These are phyloP conservation scores for Wickerhamiella infanticola DNA, from an alignment of 1,139 yeast genomes.

Conservation along the genomic window DNA sequence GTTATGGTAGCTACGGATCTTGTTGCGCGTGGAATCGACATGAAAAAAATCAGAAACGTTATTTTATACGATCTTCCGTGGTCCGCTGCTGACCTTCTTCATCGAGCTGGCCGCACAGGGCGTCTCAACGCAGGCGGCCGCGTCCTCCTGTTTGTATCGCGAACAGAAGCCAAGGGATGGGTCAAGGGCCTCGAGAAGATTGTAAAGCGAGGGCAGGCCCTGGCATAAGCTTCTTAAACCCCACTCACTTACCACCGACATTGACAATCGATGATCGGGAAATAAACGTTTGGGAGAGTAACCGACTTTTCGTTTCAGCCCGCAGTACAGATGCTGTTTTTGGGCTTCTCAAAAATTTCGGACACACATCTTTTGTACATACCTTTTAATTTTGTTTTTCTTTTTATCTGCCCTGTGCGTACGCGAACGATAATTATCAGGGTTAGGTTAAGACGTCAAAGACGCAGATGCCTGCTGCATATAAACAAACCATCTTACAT, in stretches of 20 bases:
- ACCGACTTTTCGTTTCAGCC: slow-evolving; percentile 15
- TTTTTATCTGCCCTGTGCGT: too few species aligned
- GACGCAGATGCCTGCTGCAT: background rate
- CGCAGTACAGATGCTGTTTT: slow-evolving; percentile 1
- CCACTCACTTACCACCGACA: slow-evolving; percentile 13
- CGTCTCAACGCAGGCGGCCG: slow-evolving; percentile 82
- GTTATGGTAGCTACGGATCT: slow-evolving; percentile 83
- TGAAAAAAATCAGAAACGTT: slow-evolving; percentile 67
- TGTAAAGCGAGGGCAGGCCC: slow-evolving; percentile 30
- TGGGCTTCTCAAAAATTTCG: background rate
- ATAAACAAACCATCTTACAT: background rate
- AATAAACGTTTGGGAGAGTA: slow-evolving; percentile 13
- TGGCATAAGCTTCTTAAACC: slow-evolving; percentile 9
- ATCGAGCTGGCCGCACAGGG: slow-evolving; percentile 89
- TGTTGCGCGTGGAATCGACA: slow-evolving; percentile 79
- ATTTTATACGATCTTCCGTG: slow-evolving; percentile 74
- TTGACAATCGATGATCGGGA: slow-evolving; percentile 10
- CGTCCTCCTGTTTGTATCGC: slow-evolving; percentile 59
- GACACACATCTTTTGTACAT: background rate
- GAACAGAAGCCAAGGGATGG: slow-evolving; percentile 57
- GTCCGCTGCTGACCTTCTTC: slow-evolving; percentile 73
- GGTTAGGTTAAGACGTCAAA: background rate
- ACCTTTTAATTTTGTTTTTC: background rate
- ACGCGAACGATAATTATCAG: background rate
- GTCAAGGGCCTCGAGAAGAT: slow-evolving; percentile 69